Base-by-base conservation (phyloP, 2,329 filamentous ascomycete genomes). In the Penicillium frequentans region DNA sequence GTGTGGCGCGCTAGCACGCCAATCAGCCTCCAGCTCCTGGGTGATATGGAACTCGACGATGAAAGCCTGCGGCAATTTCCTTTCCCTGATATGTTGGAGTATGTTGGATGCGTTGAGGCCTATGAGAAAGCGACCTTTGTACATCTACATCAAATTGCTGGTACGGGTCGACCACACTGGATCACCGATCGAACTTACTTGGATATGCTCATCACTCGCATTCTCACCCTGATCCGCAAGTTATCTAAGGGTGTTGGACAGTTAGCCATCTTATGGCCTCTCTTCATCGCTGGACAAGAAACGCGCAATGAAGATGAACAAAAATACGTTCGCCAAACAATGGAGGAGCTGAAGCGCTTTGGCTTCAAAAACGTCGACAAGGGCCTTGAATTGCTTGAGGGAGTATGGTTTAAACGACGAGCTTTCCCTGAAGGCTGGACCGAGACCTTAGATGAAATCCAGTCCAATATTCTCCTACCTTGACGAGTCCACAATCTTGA, bases 91-190 rank as follows among this genome's bases (percentile, higher is more conserved):
- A 58, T 73, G 9, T 46, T 74, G 1, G 72, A 74, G 45, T 73
- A 73, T 55, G 69, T 65, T 5, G 72, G 70, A 16, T 74, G 72
- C 49, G 68, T 74, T 42, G 71, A 74, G 52, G 70, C 72, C 1
- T 73, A 74, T 51, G 72, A 74, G 43, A 73, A 74, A 51, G 72
- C 72, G 8, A 74, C 72, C 2, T 68, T 70, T 23, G 63, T 74
- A 2, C 72, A 69, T 54, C 60, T 74, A 6, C 68, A 74, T 50
- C 69, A 72, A 56, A 60, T 74, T 9, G 65, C 60, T n/a, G 68
- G 63, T 7, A 70, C 68, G 14, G 69, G 63, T 8, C 69, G 71
- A 44, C 66, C 66, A 3, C 64, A 65, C 23, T 63, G 64, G 55
- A 67, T 68, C 16, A 56, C 66, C 1, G 64, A 71, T 48, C 60